phyloP scores from a whole-genome alignment of 371 early-diverging fungal species.

The Capillidium rhysosporum region DNA sequence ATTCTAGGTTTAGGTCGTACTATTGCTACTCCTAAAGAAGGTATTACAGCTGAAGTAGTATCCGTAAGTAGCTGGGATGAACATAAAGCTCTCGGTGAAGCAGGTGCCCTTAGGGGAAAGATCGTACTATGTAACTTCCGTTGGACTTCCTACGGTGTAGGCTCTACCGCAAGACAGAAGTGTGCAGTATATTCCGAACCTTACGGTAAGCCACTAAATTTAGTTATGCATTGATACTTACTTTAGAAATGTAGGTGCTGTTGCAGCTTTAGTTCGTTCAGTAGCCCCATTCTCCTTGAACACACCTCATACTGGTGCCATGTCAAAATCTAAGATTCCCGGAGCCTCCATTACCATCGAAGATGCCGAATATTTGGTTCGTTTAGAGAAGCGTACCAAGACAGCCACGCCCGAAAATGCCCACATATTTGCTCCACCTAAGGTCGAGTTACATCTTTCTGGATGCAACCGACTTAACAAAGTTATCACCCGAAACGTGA shows the following conservation, averaged over 20 bases:
- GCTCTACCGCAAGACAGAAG: constrained; percentile 12
- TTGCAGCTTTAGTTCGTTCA: constrained; percentile 25
- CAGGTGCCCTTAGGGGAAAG: constrained; percentile 17
- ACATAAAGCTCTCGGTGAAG: constrained; percentile 8
- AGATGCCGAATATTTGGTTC: constrained; percentile 26
- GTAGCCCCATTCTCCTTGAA: constrained; percentile 20
- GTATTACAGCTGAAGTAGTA: constrained; percentile 23
- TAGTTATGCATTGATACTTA: neutral
- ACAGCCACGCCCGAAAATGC: constrained; percentile 8
- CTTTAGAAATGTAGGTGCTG: constrained; percentile 14
- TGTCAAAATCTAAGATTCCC: constrained; percentile 16
- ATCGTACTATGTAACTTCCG: constrained; percentile 24
- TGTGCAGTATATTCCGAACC: constrained; percentile 25
- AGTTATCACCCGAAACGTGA: constrained; percentile 20
- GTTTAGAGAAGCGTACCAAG: constrained; percentile 13
- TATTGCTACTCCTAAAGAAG: constrained; percentile 16
- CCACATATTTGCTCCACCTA: constrained; percentile 14
- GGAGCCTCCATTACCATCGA: constrained; percentile 26
- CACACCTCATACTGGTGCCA: constrained; percentile 23
- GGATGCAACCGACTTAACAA: constrained; percentile 14
- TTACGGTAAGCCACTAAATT: constrained; percentile 11
- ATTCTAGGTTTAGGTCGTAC: constrained; percentile 30
- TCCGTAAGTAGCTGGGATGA: constrained; percentile 10
- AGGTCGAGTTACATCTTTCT: constrained; percentile 19
- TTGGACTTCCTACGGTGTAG: constrained; percentile 15